Conservation (phyloP, 768 basidiomycete species). For the Scleroderma citrinum region DNA sequence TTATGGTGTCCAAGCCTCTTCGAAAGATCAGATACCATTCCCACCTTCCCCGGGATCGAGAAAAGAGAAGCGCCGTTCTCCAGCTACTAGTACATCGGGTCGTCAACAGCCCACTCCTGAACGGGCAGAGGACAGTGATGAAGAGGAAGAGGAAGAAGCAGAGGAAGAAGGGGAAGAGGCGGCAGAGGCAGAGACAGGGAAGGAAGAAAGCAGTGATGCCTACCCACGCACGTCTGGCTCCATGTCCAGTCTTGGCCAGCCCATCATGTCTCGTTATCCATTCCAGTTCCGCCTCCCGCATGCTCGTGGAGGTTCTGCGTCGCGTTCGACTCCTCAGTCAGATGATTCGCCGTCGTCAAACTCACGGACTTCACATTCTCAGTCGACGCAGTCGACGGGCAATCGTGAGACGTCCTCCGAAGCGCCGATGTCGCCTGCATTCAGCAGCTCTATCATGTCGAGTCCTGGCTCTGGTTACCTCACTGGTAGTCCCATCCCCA, state of each 20-base stretch:
- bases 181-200: constrained; percentile 32
- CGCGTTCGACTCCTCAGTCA: constrained; percentile 34
- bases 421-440: constrained; percentile 45
- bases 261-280: constrained; percentile 63
- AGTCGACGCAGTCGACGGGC: constrained; percentile 50
- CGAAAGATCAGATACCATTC: constrained; percentile 66
- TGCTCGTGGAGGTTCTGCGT: constrained; percentile 40
- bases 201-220: constrained; percentile 41
- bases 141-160: constrained; percentile 20
- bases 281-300: constrained; percentile 53
- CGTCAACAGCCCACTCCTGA: constrained; percentile 27
- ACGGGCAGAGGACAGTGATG: constrained; percentile 21
- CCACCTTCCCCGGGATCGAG: constrained; percentile 54
- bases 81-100: constrained; percentile 21
- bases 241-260: constrained; percentile 81
- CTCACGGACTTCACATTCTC: constrained; percentile 35
- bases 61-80: constrained; percentile 32
- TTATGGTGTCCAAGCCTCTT: constrained; percentile 54
- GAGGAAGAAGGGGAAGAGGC: constrained; percentile 43
- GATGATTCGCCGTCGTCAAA: constrained; percentile 34
- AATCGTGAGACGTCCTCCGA: constrained; percentile 54
- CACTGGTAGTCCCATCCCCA: constrained; percentile 34
- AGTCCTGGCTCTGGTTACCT: constrained; percentile 32
- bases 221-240: constrained; percentile 70
- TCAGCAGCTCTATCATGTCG: constrained; percentile 31